Percentiles rank a stretch among this genome's conserved stretches.
Evolutionary conservation across 139 green algal genomes (phyloP).

Genomic region (Medakamo hakoo): DNA sequence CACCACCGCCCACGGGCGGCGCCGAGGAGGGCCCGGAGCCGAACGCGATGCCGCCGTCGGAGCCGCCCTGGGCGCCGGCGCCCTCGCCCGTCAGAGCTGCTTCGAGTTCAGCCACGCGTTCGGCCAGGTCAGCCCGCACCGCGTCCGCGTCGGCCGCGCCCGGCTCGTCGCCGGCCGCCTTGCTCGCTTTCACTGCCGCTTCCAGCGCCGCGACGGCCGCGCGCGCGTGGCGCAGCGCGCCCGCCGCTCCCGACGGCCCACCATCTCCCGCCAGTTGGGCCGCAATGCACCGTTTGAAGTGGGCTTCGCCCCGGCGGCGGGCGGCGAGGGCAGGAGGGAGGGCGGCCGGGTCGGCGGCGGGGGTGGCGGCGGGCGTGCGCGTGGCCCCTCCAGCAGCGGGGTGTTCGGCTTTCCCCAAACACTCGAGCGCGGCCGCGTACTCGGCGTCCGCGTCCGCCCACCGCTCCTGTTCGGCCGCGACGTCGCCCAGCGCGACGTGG

Average conservation of each 20-base stretch:
- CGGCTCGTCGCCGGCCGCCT: no score
- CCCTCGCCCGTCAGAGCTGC: no score
- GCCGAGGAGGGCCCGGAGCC: no score
- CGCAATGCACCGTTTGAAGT: neutral
- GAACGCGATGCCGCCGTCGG: neutral
- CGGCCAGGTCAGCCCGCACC: neutral
- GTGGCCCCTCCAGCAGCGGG: no score
- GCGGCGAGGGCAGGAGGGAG: neutral
- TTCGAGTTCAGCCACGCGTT: neutral
- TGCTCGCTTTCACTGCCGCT: neutral
- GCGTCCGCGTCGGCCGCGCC: neutral
- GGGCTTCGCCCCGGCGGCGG: neutral
- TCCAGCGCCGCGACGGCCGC: neutral
- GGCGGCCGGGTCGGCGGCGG: no score
- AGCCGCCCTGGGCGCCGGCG: no score
- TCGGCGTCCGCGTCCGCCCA: neutral
- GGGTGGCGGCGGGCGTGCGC: no score
- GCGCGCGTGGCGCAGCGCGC: neutral
- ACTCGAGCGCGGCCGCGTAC: neutral
- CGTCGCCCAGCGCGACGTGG: neutral
- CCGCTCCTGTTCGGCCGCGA: neutral
- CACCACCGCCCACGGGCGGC: neutral
- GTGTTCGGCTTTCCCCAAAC: no score
- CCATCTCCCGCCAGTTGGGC: neutral
- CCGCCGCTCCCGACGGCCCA: no score